These are phyloP conservation scores for Nitzschia inconspicua DNA, from an alignment of 108 stramenopile genomes.

Conservation along the genomic window DNA sequence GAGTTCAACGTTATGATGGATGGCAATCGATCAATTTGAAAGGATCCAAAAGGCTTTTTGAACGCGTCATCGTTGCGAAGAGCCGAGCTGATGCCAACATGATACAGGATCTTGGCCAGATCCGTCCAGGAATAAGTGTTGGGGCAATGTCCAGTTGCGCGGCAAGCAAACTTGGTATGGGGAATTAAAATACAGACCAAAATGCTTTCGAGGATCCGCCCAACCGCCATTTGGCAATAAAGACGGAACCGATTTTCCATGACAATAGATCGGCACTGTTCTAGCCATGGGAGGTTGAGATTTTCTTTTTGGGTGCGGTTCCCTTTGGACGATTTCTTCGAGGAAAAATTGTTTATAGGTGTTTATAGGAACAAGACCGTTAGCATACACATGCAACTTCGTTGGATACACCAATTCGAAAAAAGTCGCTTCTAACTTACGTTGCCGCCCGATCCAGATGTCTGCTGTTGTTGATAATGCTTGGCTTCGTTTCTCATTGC, in stretches of 20 bases:
- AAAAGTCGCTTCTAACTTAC: not conserved
- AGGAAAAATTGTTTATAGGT: too few relatives aligned
- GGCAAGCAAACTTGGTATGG: conserved; percentile 49
- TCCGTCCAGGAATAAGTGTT: conserved; percentile 40
- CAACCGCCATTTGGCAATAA: conserved; percentile 33
- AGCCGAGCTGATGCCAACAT: conserved; percentile 47
- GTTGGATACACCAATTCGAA: too few relatives aligned
- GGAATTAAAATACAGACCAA: conserved; percentile 52
- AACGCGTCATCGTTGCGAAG: conserved; percentile 26
- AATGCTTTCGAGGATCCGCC: conserved; percentile 54
- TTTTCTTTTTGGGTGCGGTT: conserved; percentile 18
- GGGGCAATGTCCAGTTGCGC: conserved; percentile 62
- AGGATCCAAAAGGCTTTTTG: conserved; percentile 29
- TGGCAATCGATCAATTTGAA: conserved; percentile 33
- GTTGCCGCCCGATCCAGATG: not conserved
- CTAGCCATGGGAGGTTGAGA: conserved; percentile 59
- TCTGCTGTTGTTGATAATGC: not conserved
- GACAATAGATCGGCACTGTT: conserved; percentile 56
- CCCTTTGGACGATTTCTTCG: conserved; percentile 27
- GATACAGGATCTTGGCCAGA: conserved; percentile 32
- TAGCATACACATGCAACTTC: too few relatives aligned
- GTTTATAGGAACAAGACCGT: too few relatives aligned
- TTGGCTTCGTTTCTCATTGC: conserved; percentile 52
- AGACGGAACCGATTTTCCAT: conserved; percentile 66
- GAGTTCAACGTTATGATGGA: conserved; percentile 39